Percentiles rank a stretch among this genome's conserved stretches.
These are phyloP conservation scores for Santalum album DNA, from an alignment of 164 flowering plant genomes.

Conservation along the genomic window DNA sequence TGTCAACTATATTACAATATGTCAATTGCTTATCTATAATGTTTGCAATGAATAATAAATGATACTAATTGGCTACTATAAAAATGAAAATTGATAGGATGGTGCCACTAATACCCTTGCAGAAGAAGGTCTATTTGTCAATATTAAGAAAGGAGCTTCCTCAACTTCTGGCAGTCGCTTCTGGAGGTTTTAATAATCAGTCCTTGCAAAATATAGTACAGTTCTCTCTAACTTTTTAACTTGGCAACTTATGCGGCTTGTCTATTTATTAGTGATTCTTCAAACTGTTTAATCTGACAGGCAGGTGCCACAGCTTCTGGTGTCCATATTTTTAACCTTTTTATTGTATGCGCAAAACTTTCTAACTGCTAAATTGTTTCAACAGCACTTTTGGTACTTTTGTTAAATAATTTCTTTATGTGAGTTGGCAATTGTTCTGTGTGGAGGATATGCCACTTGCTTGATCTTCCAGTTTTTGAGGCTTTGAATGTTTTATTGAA, in stretches of 20 bases:
- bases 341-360: too few relatives aligned
- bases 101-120: slow-evolving; percentile 64
- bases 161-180: slow-evolving; percentile 63
- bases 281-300: too few relatives aligned
- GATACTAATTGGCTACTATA: neutral
- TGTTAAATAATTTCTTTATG: too few relatives aligned
- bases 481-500: too few relatives aligned
- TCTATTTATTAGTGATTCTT: too few relatives aligned
- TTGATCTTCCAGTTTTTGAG: neutral
- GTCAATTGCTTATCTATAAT: neutral
- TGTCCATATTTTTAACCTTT: too few relatives aligned
- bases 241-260: too few relatives aligned
- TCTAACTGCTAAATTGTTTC: too few relatives aligned
- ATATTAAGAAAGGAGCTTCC: slow-evolving; percentile 87
- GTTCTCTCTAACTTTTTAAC: neutral
- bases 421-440: too few relatives aligned
- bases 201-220: slow-evolving; percentile 81
- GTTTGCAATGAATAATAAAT: neutral
- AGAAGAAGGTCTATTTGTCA: slow-evolving; percentile 76
- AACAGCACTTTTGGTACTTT: too few relatives aligned
- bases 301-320: too few relatives aligned
- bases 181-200: slow-evolving; percentile 53
- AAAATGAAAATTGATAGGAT: slow-evolving; percentile 41
- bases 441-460: neutral
- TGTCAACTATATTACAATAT: too few relatives aligned